Conservation (phyloP, 129 eudicot species). For the Lactuca saligna region DNA sequence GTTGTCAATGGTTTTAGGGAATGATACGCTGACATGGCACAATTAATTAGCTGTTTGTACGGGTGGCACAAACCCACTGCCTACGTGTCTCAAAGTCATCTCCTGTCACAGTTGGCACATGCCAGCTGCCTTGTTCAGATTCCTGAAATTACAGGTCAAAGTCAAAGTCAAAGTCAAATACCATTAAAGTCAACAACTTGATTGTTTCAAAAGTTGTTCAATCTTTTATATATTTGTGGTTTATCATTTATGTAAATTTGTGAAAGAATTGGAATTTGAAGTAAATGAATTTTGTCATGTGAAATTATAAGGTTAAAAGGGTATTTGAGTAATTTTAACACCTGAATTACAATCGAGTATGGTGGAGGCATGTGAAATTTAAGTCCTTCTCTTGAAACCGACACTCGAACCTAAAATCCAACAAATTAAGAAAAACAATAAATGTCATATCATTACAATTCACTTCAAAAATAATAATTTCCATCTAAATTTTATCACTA, state of each 20-base stretch:
- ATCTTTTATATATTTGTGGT: neutral
- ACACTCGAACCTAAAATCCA: constrained; percentile 62
- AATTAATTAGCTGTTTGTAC: constrained; percentile 27
- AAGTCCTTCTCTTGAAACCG: constrained; percentile 45
- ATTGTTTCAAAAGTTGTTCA: no score
- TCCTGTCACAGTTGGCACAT: constrained; percentile 75
- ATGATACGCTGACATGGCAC: neutral
- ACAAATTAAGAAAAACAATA: neutral
- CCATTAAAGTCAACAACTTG: neutral
- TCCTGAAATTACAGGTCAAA: constrained; percentile 46
- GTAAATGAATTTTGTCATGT: no score
- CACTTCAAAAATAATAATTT: neutral
- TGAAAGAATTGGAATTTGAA: no score
- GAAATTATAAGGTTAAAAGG: no score
- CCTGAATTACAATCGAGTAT: constrained; percentile 87
- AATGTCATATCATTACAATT: neutral
- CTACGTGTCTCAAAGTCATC: constrained; percentile 82
- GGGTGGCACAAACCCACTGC: constrained; percentile 84
- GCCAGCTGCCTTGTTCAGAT: constrained; percentile 93
- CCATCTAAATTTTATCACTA: neutral
- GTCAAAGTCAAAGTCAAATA: neutral
- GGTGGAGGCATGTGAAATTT: constrained; percentile 91
- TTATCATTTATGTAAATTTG: no score
- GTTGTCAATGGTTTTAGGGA: neutral
- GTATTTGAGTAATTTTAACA: neutral